A percentile compares a stretch with the other conserved stretches of the same genome.
Conservation (phyloP, 495 filamentous ascomycete species). For the Neurospora sp. region DNA sequence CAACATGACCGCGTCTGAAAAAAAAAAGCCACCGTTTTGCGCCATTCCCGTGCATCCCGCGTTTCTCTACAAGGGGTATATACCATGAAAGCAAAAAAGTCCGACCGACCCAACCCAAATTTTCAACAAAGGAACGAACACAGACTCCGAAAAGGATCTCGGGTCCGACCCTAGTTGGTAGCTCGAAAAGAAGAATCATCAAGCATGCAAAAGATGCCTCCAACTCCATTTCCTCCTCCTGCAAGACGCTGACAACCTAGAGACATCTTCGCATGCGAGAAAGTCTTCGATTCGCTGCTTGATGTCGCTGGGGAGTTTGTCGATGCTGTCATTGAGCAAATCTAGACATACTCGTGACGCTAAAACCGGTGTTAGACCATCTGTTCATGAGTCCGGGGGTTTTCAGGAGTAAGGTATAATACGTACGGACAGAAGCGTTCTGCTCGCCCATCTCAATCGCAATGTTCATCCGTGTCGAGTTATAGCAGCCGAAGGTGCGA, state of each 20-base stretch:
- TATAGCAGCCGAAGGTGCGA: constrained; percentile 33
- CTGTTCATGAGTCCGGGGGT: neutral
- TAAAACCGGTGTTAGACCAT: constrained; percentile 4
- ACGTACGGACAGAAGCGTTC: constrained; percentile 8
- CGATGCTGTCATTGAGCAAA: constrained; percentile 34
- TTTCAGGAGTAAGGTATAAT: no score
- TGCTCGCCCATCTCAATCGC: constrained; percentile 28
- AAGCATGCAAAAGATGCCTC: neutral
- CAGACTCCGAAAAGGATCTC: neutral
- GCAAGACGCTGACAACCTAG: neutral
- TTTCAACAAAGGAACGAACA: neutral
- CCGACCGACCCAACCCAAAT: neutral
- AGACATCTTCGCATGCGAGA: constrained; percentile 4
- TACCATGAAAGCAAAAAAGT: neutral
- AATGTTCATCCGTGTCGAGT: constrained; percentile 34
- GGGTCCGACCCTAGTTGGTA: neutral
- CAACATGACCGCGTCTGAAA: neutral
- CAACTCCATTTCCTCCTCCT: neutral
- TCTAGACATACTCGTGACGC: constrained; percentile 34
- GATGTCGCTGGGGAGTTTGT: constrained; percentile 28
- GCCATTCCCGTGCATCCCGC: neutral
- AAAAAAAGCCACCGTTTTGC: neutral
- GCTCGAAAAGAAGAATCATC: neutral
- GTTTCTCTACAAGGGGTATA: neutral
- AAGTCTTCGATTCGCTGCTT: constrained; percentile 15